A percentile compares a stretch with the other conserved stretches of the same genome.
Conservation (phyloP, 805 yeast genomes). For the Sungouiella thailandica region DNA sequence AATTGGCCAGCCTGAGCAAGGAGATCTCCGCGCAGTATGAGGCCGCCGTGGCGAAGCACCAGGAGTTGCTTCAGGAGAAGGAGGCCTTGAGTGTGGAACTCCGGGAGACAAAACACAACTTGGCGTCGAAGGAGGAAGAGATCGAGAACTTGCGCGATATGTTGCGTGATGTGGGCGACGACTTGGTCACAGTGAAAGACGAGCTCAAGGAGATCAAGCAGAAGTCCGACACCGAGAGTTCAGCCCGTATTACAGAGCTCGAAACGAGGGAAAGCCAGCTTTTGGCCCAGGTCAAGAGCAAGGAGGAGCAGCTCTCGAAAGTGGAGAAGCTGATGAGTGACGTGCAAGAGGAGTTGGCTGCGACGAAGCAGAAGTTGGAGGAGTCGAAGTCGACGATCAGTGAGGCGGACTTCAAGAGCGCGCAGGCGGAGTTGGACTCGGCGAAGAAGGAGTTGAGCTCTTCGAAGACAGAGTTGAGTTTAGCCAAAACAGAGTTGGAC, state of each 20-base stretch:
- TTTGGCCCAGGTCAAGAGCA: background rate
- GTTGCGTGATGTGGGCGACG: slow-evolving; percentile 73
- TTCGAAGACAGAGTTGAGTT: too few species aligned
- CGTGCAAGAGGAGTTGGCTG: slow-evolving; percentile 4
- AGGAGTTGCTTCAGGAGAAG: too few species aligned
- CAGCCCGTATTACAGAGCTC: slow-evolving; percentile 3
- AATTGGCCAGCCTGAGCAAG: too few species aligned
- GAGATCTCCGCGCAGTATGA: too few species aligned
- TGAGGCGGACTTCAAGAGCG: too few species aligned
- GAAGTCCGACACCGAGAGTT: slow-evolving; percentile 1
- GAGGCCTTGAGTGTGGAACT: too few species aligned
- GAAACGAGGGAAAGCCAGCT: background rate
- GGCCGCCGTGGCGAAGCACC: too few species aligned
- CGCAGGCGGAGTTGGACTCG: slow-evolving; percentile 15
- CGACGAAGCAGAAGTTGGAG: slow-evolving; percentile 8
- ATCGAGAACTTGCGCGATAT: slow-evolving; percentile 68
- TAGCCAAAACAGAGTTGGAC: too few species aligned
- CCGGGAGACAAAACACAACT: too few species aligned
- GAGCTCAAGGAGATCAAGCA: slow-evolving; percentile 38
- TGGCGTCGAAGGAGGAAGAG: slow-evolving; percentile 55
- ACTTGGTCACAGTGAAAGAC: slow-evolving; percentile 67
- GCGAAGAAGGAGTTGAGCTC: slow-evolving; percentile 25
- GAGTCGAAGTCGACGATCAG: slow-evolving; percentile 13
- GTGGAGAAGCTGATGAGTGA: slow-evolving; percentile 3
- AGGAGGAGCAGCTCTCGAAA: background rate